Base-by-base conservation (phyloP, 768 basidiomycete species). In the Rhizopogon salebrosus region DNA sequence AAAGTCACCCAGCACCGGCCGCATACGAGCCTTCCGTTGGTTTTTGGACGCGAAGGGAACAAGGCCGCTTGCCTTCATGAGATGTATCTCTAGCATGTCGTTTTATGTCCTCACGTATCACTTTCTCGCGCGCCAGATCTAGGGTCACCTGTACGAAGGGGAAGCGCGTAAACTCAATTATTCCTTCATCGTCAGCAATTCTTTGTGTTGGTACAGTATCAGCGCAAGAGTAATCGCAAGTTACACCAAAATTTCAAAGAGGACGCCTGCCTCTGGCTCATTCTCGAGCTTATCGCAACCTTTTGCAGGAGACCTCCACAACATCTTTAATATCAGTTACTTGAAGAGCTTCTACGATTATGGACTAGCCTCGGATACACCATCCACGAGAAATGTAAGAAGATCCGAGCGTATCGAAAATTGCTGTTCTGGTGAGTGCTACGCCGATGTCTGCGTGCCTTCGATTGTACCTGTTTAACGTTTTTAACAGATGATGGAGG, bases 1-100 rank as follows among this genome's bases (percentile, higher is more conserved):
- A 80, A 80, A 58, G 88, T 91, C 13, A 80, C 78, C 14, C 74
- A 75, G 48, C 94, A 93, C 66, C 88, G 92, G 55, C 76, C 89
- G 83, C 87, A 3, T 95, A 95, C 63, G 92, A 95, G 62, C 92
- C 92, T 14, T 95, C 94, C 62, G 78, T 92, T n/a, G 39, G 82
- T 95, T 42, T 87, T 89, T 41, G 92, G 92, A 1, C 94, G 94
- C 65, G 92, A 92, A 4, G 90, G 84, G 2, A 95, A 95, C 74
- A 95, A 95, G 67, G 92, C 92, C 2, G 92, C 93, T 9, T 94
- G 92, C 63, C 75, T 93, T 35, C 93, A 87, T 64, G 92, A 92
- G 66, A 89, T 95, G 82, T 92, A 91, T 70, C 6, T 84, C 89
- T 11, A 92, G 92, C 3, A 79, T 92, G 36, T 84, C 84, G 22